phyloP scores from a whole-genome alignment of 495 filamentous ascomycete species.

The Aspergillus panamensis region DNA sequence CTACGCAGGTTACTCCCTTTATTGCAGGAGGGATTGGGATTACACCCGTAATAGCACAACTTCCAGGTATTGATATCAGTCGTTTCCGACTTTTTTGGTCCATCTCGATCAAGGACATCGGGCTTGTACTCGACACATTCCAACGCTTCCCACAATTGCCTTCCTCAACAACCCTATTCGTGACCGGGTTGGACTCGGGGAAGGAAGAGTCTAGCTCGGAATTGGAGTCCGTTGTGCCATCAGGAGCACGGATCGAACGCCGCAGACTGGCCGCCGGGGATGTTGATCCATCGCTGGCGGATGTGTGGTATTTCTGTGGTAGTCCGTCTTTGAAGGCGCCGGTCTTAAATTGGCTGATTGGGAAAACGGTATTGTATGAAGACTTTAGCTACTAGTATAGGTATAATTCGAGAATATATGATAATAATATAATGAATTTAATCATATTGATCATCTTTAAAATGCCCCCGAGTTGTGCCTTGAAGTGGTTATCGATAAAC shows the following conservation, averaged over 20 bases:
- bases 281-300: conserved; percentile 40
- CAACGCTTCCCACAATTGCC: conserved; percentile 48
- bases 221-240: conserved; percentile 26
- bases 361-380: conserved; percentile 61
- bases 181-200: conserved; percentile 48
- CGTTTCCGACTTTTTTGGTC: conserved; percentile 63
- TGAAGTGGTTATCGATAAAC: neutral
- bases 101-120: conserved; percentile 56
- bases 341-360: conserved; percentile 60
- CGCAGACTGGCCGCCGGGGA: conserved; percentile 56
- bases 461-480: neutral
- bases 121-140: conserved; percentile 58
- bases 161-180: conserved; percentile 53
- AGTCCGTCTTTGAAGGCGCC: conserved; percentile 52
- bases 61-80: conserved; percentile 42
- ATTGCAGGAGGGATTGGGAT: conserved; percentile 78
- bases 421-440: neutral
- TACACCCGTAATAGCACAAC: conserved; percentile 69
- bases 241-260: conserved; percentile 42
- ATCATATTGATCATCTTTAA: neutral
- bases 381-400: conserved; percentile 62
- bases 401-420: neutral
- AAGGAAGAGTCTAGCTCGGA: conserved; percentile 19
- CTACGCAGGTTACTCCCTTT: conserved; percentile 41
- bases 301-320: conserved; percentile 68